Conservation (phyloP, 345 rosid genomes). For the Boechera stricta region DNA sequence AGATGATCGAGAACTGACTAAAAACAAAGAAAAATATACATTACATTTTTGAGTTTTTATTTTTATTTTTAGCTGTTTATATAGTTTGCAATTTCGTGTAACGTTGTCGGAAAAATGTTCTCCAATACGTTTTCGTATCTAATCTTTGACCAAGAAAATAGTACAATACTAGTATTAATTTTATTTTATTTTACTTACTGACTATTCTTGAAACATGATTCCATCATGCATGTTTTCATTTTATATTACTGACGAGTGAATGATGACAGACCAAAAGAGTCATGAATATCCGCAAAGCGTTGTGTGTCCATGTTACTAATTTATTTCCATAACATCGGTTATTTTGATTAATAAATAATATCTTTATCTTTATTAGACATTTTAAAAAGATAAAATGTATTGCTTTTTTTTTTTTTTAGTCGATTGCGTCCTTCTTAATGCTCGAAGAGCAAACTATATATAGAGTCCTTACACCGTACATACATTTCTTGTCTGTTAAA, state of each 20-base stretch:
- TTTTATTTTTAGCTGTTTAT: too few species aligned
- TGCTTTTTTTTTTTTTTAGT: neutral
- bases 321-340: neutral
- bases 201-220: constrained; percentile 23
- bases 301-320: constrained; percentile 10
- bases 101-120: too few species aligned
- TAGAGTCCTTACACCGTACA: neutral
- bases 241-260: constrained; percentile 3
- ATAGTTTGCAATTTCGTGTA: too few species aligned
- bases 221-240: constrained; percentile 21
- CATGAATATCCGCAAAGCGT: neutral
- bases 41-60: too few species aligned
- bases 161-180: neutral
- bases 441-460: neutral
- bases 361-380: neutral
- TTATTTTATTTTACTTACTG: neutral
- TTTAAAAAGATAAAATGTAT: neutral
- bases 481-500: neutral
- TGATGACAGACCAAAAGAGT: neutral
- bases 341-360: neutral
- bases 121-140: neutral
- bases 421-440: neutral
- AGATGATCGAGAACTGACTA: too few species aligned
- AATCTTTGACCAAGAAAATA: neutral
- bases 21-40: too few species aligned